Evolutionary conservation across 148 eudicot genomes (phyloP), one percentile per base, ranked within the genome.

Genomic region (Limonium bicolor): DNA sequence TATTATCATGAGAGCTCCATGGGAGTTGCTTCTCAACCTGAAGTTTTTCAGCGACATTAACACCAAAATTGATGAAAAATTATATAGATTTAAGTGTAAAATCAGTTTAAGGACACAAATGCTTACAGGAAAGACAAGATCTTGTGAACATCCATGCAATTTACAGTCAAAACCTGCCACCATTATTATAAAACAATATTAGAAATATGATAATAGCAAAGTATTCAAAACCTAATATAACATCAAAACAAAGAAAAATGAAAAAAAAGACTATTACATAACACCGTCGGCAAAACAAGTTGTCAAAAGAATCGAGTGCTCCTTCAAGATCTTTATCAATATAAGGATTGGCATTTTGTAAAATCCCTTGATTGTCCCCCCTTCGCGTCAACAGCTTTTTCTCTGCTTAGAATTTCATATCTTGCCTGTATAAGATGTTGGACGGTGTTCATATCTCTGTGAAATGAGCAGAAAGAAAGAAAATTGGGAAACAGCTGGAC

Each of bases 371-470:
- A 38, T 23, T 45, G 51, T 48, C 57, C 41, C 48, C 75, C 50
- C 36, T 63, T 60, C 17, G 52, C 22, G 48, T 48, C 69, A 47
- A 21, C 49, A 51, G 58, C 53, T 54, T 58, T 68, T 52, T 70
- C 67, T 54, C 53, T 71, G 34, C 54, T 54, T 54, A 81, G 86
- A 65, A 66, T 70, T 69, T 78, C 90, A 46, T 65, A 78, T 76
- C 99, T 85, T 78, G 75, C 95, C 99, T 92, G 99, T 78, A 85
- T 78, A 82, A 78, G 83, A 84, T 68, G 77, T 71, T 74, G 53
- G 75, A 72, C 63, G 63, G 79, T 73, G 75, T 73, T 87, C 83
- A 80, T 80, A 77, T 65, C 74, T 80, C 82, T 70, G 85, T 66
- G 71, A 78, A 74, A 65, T 65, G 68, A 78, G 79, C 80, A 81